Evolutionary conservation across 139 green algal genomes (phyloP).

Genomic region (Mesotaenium endlicherianum): DNA sequence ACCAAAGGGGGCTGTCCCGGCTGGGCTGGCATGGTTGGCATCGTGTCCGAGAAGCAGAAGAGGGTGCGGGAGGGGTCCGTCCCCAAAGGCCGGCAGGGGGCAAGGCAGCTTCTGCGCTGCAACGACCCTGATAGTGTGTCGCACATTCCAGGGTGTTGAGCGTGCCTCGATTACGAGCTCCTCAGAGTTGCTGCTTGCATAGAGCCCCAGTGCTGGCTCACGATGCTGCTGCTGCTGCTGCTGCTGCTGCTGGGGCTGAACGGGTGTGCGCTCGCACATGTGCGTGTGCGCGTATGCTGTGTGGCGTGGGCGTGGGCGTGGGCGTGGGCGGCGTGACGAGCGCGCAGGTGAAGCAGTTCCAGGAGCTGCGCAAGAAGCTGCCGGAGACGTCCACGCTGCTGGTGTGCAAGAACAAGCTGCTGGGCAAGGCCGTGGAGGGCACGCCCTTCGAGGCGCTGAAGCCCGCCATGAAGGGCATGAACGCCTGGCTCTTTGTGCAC

Average conservation of each 20-base stretch:
- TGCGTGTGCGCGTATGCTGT: background rate
- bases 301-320: background rate
- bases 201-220: background rate
- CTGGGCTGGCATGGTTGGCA: too few species aligned
- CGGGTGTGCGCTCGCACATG: background rate
- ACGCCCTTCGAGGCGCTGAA: slow-evolving; percentile 17
- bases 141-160: too few species aligned
- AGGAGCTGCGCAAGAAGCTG: slow-evolving; percentile 39
- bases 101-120: too few species aligned
- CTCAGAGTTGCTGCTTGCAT: too few species aligned
- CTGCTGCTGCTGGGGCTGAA: background rate
- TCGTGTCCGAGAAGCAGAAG: too few species aligned
- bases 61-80: too few species aligned
- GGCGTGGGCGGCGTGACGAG: background rate
- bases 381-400: slow-evolving; percentile 23
- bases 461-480: slow-evolving; percentile 47
- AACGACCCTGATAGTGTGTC: too few species aligned
- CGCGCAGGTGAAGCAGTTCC: slow-evolving; percentile 41
- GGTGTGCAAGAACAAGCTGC: slow-evolving; percentile 45
- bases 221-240: background rate
- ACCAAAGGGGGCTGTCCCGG: too few species aligned
- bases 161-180: too few species aligned
- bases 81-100: too few species aligned
- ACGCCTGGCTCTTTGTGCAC: slow-evolving; percentile 45
- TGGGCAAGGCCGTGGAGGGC: slow-evolving; percentile 43